Evolutionary conservation across 306 rosid genomes (phyloP).

Genomic region (Purshia tridentata): DNA sequence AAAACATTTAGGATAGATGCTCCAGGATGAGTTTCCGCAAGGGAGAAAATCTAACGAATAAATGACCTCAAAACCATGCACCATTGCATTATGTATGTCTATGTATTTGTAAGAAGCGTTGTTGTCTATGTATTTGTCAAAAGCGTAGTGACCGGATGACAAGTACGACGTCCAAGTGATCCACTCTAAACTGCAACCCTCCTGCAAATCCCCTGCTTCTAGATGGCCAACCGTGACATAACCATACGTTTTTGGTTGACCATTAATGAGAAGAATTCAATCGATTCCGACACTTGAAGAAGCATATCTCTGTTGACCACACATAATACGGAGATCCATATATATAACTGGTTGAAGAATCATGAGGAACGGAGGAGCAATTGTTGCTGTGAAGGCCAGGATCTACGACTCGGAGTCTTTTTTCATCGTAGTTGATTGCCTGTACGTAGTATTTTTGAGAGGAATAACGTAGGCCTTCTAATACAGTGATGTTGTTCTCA

Average conservation of each 20-base stretch:
- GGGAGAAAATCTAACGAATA: background rate
- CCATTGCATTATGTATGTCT: background rate
- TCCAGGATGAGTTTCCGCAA: background rate
- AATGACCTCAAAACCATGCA: background rate
- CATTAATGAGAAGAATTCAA: background rate
- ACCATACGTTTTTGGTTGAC: background rate
- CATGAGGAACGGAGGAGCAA: background rate
- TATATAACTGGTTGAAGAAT: no score
- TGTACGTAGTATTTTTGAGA: conserved; percentile 2
- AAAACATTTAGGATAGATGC: accelerated
- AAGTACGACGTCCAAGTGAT: background rate
- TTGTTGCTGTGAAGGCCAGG: background rate
- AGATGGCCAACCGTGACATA: background rate
- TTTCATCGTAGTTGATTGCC: conserved; percentile 28
- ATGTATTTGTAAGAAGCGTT: background rate
- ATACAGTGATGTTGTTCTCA: conserved; percentile 19
- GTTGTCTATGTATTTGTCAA: background rate
- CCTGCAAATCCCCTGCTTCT: background rate
- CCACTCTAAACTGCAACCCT: conserved; percentile 3
- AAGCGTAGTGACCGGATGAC: no score
- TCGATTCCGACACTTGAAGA: conserved; percentile 1
- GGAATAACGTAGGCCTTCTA: background rate
- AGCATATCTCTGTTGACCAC: no score
- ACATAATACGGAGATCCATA: no score
- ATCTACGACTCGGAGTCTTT: background rate